phyloP scores from a whole-genome alignment of 2,329 filamentous ascomycete species.

The Lachnellula subtilissima region DNA sequence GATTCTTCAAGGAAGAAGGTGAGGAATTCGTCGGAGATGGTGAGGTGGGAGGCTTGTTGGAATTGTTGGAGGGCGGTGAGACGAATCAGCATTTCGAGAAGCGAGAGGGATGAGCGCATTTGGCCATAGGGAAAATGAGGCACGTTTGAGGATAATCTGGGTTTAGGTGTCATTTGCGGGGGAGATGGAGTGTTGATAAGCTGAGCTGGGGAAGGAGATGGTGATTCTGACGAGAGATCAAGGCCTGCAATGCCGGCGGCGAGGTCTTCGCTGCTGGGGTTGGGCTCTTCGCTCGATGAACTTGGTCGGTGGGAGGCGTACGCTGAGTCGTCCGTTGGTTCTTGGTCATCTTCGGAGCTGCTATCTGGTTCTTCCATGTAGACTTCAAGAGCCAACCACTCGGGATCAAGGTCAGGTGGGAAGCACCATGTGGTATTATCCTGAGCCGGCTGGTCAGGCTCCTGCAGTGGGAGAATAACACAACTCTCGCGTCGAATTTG shows the following conservation, averaged over 20 bases:
- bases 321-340: conserved; percentile 21
- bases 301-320: conserved; percentile 20
- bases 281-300: conserved; percentile 13
- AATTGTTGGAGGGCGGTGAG: conserved; percentile 70
- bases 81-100: conserved; percentile 68
- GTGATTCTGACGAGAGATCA: conserved; percentile 21
- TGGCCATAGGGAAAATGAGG: conserved; percentile 38
- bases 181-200: conserved; percentile 2
- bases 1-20: conserved; percentile 70
- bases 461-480: conserved; percentile 11
- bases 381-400: conserved; percentile 72
- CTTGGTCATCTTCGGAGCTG: conserved; percentile 44
- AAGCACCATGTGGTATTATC: conserved; percentile 41
- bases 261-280: conserved; percentile 9
- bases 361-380: conserved; percentile 54
- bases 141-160: not conserved
- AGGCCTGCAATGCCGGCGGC: conserved; percentile 19
- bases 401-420: conserved; percentile 63
- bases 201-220: conserved; percentile 7
- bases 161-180: not conserved
- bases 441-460: not conserved
- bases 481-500: conserved; percentile 31
- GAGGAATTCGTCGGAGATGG: conserved; percentile 66
- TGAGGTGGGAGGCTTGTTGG: conserved; percentile 65
- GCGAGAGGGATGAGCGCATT: conserved; percentile 63